A percentile compares a stretch with the other conserved stretches of the same genome.
phyloP scores from a whole-genome alignment of 2,329 filamentous ascomycete genomes.

The Helotiales sp. region DNA sequence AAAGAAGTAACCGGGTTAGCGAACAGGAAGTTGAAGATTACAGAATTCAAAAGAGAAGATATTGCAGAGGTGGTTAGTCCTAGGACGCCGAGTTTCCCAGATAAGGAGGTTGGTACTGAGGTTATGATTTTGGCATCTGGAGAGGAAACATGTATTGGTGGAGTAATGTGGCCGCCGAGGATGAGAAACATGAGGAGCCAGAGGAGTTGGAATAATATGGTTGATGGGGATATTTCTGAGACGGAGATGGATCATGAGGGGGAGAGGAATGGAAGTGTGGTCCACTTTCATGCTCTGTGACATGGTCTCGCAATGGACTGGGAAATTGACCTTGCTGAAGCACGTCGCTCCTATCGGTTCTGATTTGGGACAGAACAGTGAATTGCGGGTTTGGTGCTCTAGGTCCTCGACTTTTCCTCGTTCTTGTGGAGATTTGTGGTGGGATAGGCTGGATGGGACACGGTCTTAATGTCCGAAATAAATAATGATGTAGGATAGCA shows the following conservation, averaged over 20 bases:
- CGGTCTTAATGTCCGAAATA: not conserved
- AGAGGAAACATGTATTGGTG: not conserved
- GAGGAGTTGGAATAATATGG: not conserved
- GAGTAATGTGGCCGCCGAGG: not conserved
- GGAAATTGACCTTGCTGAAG: too few relatives aligned
- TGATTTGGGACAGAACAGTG: too few relatives aligned
- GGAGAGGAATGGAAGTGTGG: not conserved
- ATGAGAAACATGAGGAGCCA: not conserved
- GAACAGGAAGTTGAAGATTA: conserved; percentile 50
- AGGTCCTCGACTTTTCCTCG: too few relatives aligned
- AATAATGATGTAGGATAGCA: not conserved
- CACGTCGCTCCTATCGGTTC: too few relatives aligned
- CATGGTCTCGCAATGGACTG: not conserved
- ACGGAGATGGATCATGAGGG: not conserved
- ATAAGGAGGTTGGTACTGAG: conserved; percentile 36
- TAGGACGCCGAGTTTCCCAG: conserved; percentile 24
- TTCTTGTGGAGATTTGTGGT: too few relatives aligned
- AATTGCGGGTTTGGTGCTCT: too few relatives aligned
- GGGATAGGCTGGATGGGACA: too few relatives aligned
- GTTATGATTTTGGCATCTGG: conserved; percentile 40
- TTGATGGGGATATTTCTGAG: not conserved
- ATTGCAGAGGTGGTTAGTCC: conserved; percentile 40
- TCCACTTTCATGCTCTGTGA: not conserved
- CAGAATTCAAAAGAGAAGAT: conserved; percentile 45
- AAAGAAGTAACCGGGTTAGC: conserved; percentile 56